A percentile compares a stretch with the other conserved stretches of the same genome.
These are phyloP conservation scores for Eurotiales sp. DNA, from an alignment of 2,329 filamentous ascomycete genomes.

Conservation along the genomic window DNA sequence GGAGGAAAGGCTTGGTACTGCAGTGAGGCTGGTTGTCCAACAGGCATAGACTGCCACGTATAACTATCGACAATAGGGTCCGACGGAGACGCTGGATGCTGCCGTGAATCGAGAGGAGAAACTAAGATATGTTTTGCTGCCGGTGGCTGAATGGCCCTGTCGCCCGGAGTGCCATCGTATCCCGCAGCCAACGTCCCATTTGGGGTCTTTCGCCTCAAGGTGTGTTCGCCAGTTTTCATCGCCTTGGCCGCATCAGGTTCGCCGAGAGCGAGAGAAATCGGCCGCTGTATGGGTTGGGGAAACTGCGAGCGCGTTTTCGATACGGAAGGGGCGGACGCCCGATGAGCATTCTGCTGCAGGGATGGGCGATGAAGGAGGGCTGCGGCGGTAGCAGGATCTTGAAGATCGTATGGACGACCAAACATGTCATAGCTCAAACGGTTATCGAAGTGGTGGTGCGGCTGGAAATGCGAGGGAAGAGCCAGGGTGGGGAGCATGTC, in stretches of 20 bases:
- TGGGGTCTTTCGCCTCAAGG: constrained; percentile 85
- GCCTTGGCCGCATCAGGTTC: constrained; percentile 20
- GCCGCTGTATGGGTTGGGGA: constrained; percentile 38
- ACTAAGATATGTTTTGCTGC: constrained; percentile 80
- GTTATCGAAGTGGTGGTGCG: constrained; percentile 36
- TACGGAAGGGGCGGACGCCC: constrained; percentile 25
- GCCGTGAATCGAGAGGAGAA: constrained; percentile 50
- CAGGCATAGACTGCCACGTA: constrained; percentile 26
- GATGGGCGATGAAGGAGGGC: constrained; percentile 15
- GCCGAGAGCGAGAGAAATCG: constrained; percentile 26
- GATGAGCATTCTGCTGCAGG: constrained; percentile 25
- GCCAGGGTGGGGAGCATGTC: constrained; percentile 50
- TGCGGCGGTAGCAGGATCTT: constrained; percentile 21
- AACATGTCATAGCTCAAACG: constrained; percentile 25
- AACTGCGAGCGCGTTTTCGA: constrained; percentile 33
- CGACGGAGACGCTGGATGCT: constrained; percentile 29
- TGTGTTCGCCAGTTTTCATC: constrained; percentile 57
- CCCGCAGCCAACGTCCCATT: constrained; percentile 89
- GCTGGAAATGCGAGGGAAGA: constrained; percentile 40
- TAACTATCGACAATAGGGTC: constrained; percentile 27
- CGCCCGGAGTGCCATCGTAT: constrained; percentile 78
- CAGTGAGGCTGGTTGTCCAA: constrained; percentile 28
- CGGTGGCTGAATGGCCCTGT: constrained; percentile 68
- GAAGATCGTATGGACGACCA: constrained; percentile 30
- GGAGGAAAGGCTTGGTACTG: constrained; percentile 37